Percentiles rank a stretch among this genome's conserved stretches.
Conservation (phyloP, 2,329 filamentous ascomycete species). For the Aureobasidium musti region DNA sequence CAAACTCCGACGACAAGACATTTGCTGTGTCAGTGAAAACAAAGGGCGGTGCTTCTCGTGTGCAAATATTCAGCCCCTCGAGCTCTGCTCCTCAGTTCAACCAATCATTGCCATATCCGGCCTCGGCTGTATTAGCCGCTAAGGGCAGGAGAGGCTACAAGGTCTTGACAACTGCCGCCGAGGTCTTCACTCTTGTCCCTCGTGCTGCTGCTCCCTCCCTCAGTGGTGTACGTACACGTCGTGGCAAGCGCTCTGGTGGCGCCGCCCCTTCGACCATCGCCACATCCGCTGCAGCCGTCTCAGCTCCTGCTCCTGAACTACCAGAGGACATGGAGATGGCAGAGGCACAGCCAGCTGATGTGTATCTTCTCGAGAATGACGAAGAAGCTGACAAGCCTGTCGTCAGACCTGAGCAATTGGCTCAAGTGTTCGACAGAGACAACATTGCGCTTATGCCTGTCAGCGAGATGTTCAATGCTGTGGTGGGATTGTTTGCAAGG, state of each 20-base stretch:
- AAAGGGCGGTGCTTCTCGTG: conserved; percentile 7
- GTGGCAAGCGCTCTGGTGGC: conserved; percentile 9
- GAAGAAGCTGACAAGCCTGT: conserved; percentile 60
- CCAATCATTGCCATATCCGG: neutral
- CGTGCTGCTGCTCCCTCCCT: conserved; percentile 31
- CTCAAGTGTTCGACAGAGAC: conserved; percentile 69
- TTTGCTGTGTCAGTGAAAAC: conserved; percentile 42
- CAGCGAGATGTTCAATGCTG: conserved; percentile 73
- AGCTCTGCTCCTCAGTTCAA: conserved; percentile 13
- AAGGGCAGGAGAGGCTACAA: conserved; percentile 70
- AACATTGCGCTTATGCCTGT: conserved; percentile 70
- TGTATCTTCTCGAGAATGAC: conserved; percentile 34
- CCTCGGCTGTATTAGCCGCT: conserved; percentile 65
- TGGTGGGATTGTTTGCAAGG: conserved; percentile 64
- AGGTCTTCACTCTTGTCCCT: conserved; percentile 58
- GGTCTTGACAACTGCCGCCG: conserved; percentile 72
- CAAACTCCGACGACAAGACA: conserved; percentile 59
- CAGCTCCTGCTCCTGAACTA: neutral
- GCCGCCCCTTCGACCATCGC: conserved; percentile 19
- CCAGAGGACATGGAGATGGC: conserved; percentile 39
- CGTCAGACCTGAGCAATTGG: conserved; percentile 67
- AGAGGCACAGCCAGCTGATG: conserved; percentile 36
- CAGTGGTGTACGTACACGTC: conserved; percentile 11
- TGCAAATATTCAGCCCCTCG: conserved; percentile 19
- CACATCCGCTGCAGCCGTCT: neutral